Evolutionary conservation across 257 asterid species (phyloP).

Genomic region (Capsicum baccatum): DNA sequence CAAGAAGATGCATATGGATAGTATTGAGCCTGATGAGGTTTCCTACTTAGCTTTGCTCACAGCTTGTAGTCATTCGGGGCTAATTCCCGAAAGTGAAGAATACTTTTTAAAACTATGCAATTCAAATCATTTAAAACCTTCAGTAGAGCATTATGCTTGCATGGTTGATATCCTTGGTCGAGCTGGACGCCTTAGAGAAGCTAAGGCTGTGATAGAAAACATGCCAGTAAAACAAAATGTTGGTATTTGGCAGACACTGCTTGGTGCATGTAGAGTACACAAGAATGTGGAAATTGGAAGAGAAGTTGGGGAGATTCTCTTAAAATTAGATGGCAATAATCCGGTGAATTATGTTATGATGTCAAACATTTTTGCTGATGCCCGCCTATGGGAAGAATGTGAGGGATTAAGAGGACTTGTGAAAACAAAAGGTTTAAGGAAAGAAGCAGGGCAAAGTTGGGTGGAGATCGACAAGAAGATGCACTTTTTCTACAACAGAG

Average conservation of each 20-base stretch:
- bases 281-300: slow-evolving; percentile 54
- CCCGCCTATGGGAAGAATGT: slow-evolving; percentile 56
- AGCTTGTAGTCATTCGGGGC: slow-evolving; percentile 74
- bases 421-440: slow-evolving; percentile 58
- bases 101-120: slow-evolving; percentile 55
- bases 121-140: slow-evolving; percentile 41
- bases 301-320: slow-evolving; percentile 53
- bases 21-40: slow-evolving; percentile 58
- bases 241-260: slow-evolving; percentile 70
- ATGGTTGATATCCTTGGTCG: slow-evolving; percentile 69
- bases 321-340: slow-evolving; percentile 55
- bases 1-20: slow-evolving; percentile 50
- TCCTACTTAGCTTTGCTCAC: slow-evolving; percentile 65
- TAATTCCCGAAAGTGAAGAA: slow-evolving; percentile 57
- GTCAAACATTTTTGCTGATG: slow-evolving; percentile 62
- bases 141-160: slow-evolving; percentile 72
- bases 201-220: slow-evolving; percentile 53
- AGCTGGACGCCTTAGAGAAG: slow-evolving; percentile 61
- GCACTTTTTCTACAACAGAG: slow-evolving; percentile 56
- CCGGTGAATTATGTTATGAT: slow-evolving; percentile 59
- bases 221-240: slow-evolving; percentile 60
- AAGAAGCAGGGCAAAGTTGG: slow-evolving; percentile 67
- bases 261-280: slow-evolving; percentile 61
- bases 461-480: slow-evolving; percentile 53
- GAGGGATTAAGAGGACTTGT: slow-evolving; percentile 50